Base-by-base conservation (phyloP, 1,284 basidiomycete genomes). In the Puccinia polysora region DNA sequence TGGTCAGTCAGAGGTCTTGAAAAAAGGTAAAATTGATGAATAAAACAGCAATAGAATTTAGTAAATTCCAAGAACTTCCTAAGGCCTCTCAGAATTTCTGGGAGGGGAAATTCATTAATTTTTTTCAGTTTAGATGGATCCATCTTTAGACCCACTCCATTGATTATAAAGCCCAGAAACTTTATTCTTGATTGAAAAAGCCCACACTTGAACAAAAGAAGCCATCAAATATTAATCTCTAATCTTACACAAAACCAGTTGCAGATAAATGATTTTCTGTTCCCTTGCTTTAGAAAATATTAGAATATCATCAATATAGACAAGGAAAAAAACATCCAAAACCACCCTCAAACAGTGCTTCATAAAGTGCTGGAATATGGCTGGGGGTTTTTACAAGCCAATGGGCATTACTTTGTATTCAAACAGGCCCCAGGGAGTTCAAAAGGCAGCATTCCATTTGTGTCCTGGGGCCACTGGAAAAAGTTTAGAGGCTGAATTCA, bases 361-460 rank as follows among this genome's bases (percentile, higher is more conserved):
- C 2, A 53, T 23, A 50, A 79, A 74, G 23, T 68, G 67, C 65
- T 82, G 81, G 74, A 81, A 81, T 0, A 76, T 75, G 1, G 80
- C 77, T 0, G 81, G 82, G 0, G 80, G 80, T 73, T 83, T 83
- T 49, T 78, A 80, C 3, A 83, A 76, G 0, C 82, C 80, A 60
- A 82, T 82, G 0, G 80, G 81, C 79, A n/a, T n/a, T n/a, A n/a
- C n/a, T n/a, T n/a, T n/a, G n/a, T n/a, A n/a, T n/a, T n/a, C n/a
- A n/a, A n/a, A 83, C 80, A 78, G 75, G 0, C 83, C 81, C 23
- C 79, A 79, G n/a, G 76, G 78, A 0, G 79, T 81, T 2, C 73
- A 23, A 75, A 83, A 82, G 0, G 80, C 79, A 0, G 81, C 82
- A 59, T 81, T 81, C 80, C 2, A 81, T n/a, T n/a, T n/a, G n/a